Evolutionary conservation across 2,329 filamentous ascomycete genomes (phyloP).

Genomic region (Ceratocystiopsis sp.): DNA sequence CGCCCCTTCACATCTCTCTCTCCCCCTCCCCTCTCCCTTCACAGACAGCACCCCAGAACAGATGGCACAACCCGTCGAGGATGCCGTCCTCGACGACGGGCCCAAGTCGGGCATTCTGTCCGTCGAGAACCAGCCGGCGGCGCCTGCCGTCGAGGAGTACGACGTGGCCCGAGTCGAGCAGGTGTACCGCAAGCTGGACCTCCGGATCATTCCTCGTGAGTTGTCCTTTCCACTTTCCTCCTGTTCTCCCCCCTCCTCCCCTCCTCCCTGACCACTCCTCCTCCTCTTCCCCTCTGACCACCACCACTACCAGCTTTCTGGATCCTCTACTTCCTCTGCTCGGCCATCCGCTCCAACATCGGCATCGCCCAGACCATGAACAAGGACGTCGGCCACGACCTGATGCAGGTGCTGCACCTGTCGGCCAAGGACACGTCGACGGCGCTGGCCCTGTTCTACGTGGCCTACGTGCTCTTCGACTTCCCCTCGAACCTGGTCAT

Average conservation of each 20-base stretch:
- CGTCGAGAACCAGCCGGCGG: neutral
- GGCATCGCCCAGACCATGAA: slow-evolving; percentile 96
- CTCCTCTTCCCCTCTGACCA: slow-evolving; percentile 16
- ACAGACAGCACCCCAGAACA: slow-evolving; percentile 1
- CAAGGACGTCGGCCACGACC: slow-evolving; percentile 47
- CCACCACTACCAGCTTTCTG: slow-evolving; percentile 69
- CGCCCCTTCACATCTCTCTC: neutral
- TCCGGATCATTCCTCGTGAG: slow-evolving; percentile 40
- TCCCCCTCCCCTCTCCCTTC: slow-evolving; percentile 1
- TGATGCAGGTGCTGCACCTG: slow-evolving; percentile 53
- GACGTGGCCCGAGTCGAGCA: slow-evolving; percentile 3
- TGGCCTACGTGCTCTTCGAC: slow-evolving; percentile 82
- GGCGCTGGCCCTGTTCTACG: slow-evolving; percentile 76
- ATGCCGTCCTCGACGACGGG: neutral
- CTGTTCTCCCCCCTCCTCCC: too few species aligned
- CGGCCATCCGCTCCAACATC: slow-evolving; percentile 80
- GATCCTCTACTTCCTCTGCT: slow-evolving; percentile 82
- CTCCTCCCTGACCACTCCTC: slow-evolving; percentile 43
- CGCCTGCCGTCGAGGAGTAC: slow-evolving; percentile 1
- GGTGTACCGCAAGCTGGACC: slow-evolving; percentile 31
- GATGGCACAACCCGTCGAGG: neutral
- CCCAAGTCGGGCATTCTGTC: slow-evolving; percentile 1
- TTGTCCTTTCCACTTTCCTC: too few species aligned
- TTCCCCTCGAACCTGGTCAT: slow-evolving; percentile 78
- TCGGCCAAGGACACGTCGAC: slow-evolving; percentile 65